Evolutionary conservation across 108 stramenopile genomes (phyloP), one percentile per base, ranked within the genome.

Genomic region (Nitzschia sp.): DNA sequence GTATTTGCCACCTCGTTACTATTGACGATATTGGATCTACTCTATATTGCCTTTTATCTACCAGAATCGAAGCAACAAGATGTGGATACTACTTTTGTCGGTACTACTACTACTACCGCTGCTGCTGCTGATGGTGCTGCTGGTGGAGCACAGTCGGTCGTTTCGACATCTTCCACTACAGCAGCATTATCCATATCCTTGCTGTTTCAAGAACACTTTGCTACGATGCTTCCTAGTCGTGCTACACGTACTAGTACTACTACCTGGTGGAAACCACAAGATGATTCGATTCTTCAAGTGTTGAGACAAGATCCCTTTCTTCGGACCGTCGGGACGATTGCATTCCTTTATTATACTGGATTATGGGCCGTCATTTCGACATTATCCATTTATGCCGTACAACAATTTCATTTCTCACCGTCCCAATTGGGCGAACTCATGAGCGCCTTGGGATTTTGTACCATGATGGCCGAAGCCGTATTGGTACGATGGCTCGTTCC

Each of bases 341-440:
- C 94, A 23, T 93, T 97, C 57, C 69, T 96, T 21, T 97, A 97
- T 73, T 97, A 98, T 76, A 93, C 94, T 3, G 88, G 89, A 19
- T 70, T 97, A 2, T 97, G 97, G 85, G 98, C 98, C 0, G 76
- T 98, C 8, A 92, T 98, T 19, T 89, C 87, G 4, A 97, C 96
- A 0, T 78, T 98, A 15, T 66, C 83, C 2, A 48, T 95, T 11
- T 97, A 96, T 57, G 93, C 94, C 3, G 91, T 90, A 28, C 77
- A 88, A 61, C 85, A 83, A 46, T 96, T 97, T 59, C 74, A 88
- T 26, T 68, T 95, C 26, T 78, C 80, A 19, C 93, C 90, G 1
- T 77, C 93, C 59, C 69, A 84, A 59, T 73, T 98, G 25, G 97
- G 97, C 26, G 91, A 96, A 76, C 81, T 98, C 38, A 93, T 98